These are phyloP conservation scores for Phytophthora quininea DNA, from an alignment of 352 stramenopile genomes.

Conservation along the genomic window DNA sequence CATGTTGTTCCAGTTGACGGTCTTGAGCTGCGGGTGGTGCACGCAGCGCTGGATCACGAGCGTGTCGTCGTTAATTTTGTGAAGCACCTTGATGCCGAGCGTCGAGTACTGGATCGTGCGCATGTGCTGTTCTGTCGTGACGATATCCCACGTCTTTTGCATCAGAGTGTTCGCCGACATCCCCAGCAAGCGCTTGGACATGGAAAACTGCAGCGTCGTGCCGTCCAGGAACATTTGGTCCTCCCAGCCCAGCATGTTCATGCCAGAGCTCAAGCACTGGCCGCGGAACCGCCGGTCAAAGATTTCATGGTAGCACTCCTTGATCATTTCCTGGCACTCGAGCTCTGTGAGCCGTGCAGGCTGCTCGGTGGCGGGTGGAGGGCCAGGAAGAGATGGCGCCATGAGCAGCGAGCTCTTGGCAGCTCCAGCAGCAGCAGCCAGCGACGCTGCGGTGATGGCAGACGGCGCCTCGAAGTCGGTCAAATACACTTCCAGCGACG, in stretches of 20 bases:
- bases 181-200: slow-evolving; percentile 39
- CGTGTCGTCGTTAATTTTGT: slow-evolving; percentile 58
- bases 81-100: slow-evolving; percentile 50
- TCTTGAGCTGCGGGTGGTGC: slow-evolving; percentile 54
- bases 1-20: slow-evolving; percentile 57
- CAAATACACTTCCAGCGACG: slow-evolving; percentile 44
- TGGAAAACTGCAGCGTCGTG: slow-evolving; percentile 52
- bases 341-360: slow-evolving; percentile 30
- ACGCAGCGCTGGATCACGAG: slow-evolving; percentile 51
- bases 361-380: neutral
- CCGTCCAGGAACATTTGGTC: slow-evolving; percentile 59
- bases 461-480: slow-evolving; percentile 33
- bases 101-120: slow-evolving; percentile 59
- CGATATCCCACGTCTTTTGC: slow-evolving; percentile 56
- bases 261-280: slow-evolving; percentile 45
- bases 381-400: slow-evolving; percentile 15
- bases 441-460: slow-evolving; percentile 15
- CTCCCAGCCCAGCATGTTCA: slow-evolving; percentile 53
- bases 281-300: slow-evolving; percentile 45
- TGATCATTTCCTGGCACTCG: slow-evolving; percentile 54
- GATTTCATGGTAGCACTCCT: slow-evolving; percentile 58
- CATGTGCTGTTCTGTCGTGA: slow-evolving; percentile 58
- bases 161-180: slow-evolving; percentile 44
- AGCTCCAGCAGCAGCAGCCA: slow-evolving; percentile 4
- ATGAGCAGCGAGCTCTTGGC: slow-evolving; percentile 30